Evolutionary conservation across 164 flowering plant genomes (phyloP), one percentile per base, ranked within the genome.

Genomic region (Taxillus chinensis): DNA sequence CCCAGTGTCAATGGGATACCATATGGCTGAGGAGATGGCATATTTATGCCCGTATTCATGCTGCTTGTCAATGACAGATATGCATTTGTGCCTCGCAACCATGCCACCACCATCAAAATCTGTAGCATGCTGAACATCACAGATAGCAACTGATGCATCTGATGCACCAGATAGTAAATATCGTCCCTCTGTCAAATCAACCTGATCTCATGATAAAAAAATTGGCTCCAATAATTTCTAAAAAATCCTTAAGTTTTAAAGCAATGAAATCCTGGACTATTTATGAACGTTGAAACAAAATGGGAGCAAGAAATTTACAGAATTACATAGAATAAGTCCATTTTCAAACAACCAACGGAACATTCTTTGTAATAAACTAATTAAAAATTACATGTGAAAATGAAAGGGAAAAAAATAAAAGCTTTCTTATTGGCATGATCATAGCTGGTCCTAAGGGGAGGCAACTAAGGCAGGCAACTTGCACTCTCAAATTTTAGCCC

Each of bases 1-100:
- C 39, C 97, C 98, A 2, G 97, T 93, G 79, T 93, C 98, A 68
- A 93, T 63, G 39, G 98, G 98, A 74, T 93, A 93, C 98, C 98
- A 93, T 67, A 82, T 77, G 67, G 92, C 97, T 4, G 96, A 83
- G 41, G 96, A 85, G 41, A 92, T 50, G 17, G 89, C 84, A 70
- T 84, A 90, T 57, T 83, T 83, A 66, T 92, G 98, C 10, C 92
- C 89, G 39, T 77, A 73, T 62, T 83, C 80, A 62, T 82, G 92
- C 66, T 83, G 87, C 83, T 85, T 90, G 67, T 86, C 96, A 52
- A 90, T 74, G 53, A 69, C 57, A 68, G 83, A 77, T 9, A 92
- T 45, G 59, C 71, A 53, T 70, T 68, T 78, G 71, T 93, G 96
- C 75, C 80, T 88, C 27, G 92, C 89, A 64, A 90, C 70, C 46